Conservation (phyloP, 805 yeast genomes). For the Wickerhamiella galacta region DNA sequence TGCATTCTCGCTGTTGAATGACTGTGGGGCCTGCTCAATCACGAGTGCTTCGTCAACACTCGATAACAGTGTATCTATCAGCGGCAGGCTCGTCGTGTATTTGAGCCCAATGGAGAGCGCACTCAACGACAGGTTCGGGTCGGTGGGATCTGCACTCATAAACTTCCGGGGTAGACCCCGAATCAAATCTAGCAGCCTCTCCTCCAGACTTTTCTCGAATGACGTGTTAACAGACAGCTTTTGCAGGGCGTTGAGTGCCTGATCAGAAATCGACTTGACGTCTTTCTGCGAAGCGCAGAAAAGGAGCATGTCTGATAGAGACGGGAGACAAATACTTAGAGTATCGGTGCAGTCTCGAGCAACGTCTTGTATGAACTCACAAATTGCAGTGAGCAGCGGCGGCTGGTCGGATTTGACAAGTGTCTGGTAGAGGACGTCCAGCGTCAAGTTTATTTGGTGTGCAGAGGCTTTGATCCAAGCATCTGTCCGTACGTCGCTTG, state of each 20-base stretch:
- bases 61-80: neutral
- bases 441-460: neutral
- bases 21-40: neutral
- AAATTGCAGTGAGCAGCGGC: neutral
- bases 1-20: no score
- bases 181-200: neutral
- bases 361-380: constrained; percentile 1
- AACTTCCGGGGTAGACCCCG: neutral
- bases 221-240: neutral
- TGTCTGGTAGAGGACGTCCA: neutral
- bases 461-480: neutral
- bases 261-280: neutral
- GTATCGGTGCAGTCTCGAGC: neutral
- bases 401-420: neutral
- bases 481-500: neutral
- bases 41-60: neutral
- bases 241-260: neutral
- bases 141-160: neutral
- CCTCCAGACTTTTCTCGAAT: neutral
- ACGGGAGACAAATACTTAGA: neutral
- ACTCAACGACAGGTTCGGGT: neutral
- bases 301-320: constrained; percentile 5
- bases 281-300: constrained; percentile 4
- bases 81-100: neutral
- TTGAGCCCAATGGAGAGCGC: neutral